These are phyloP conservation scores for Aspergillus phoenicis DNA, from an alignment of 2,329 filamentous ascomycete species.

Conservation along the genomic window DNA sequence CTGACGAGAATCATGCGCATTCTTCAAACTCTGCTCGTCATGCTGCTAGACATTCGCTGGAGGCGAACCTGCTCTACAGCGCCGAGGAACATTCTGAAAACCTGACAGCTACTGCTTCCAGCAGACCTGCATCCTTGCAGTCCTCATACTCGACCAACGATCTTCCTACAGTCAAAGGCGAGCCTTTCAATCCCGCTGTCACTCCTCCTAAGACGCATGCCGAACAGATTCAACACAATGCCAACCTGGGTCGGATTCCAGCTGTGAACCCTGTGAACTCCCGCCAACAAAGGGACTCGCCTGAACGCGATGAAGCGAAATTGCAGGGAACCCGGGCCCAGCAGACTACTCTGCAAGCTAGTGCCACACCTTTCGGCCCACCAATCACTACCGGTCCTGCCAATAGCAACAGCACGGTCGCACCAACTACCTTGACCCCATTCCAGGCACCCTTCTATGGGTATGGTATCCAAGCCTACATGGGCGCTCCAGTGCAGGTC, in stretches of 20 bases:
- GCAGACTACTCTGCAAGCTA: conserved; percentile 76
- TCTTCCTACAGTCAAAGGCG: conserved; percentile 78
- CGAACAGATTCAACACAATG: conserved; percentile 69
- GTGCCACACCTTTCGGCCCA: conserved; percentile 76
- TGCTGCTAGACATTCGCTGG: conserved; percentile 48
- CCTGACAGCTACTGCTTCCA: conserved; percentile 34
- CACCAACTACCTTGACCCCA: conserved; percentile 38
- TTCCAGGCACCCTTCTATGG: conserved; percentile 49
- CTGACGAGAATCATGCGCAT: conserved; percentile 30
- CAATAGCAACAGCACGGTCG: conserved; percentile 26
- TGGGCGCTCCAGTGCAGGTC: conserved; percentile 50
- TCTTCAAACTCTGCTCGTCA: conserved; percentile 39
- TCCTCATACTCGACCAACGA: conserved; percentile 90
- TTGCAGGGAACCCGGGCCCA: conserved; percentile 59
- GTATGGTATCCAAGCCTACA: conserved; percentile 58
- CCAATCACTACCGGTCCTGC: conserved; percentile 47
- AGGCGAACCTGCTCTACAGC: conserved; percentile 42
- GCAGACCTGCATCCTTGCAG: conserved; percentile 58
- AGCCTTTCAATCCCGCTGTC: conserved; percentile 51
- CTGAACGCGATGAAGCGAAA: conserved; percentile 50
- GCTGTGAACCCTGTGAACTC: conserved; percentile 61
- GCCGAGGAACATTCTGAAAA: conserved; percentile 33
- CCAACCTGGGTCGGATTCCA: conserved; percentile 78
- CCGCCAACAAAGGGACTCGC: conserved; percentile 56
- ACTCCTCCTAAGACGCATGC: conserved; percentile 60